Evolutionary conservation across 768 basidiomycete genomes (phyloP), one percentile per base, ranked within the genome.

Genomic region (Boletus reticulatus): DNA sequence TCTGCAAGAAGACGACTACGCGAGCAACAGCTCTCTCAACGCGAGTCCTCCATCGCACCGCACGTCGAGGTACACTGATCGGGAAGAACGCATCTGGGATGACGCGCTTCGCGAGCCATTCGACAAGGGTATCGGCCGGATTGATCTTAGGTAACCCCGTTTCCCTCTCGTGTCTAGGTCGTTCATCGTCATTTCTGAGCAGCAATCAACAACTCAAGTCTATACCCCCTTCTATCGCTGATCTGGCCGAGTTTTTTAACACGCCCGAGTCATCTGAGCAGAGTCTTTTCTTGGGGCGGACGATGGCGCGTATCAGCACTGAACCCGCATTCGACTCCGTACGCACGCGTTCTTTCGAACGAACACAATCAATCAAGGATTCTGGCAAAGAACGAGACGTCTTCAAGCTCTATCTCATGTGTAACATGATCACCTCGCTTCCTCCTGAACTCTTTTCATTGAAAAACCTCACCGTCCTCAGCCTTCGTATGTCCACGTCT

Each of bases 391-490:
- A 79, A 10, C 75, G 75, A 62, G 75, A 82, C 47, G 73, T 81
- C 36, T 73, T 89, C 5, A 77, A 82, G 29, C 70, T 92, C 6
- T 85, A 76, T 56, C 78, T 90, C 0, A 78, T 75, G 17, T 63
- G 71, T 6, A 89, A 90, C 62, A 57, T 52, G 20, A 85, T 92
- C 31, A 68, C 73, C 0, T 67, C 60, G 11, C 67, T 92, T 5
- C 89, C 89, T 5, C 62, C 65, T 1, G 80, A 84, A 56, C 67
- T 92, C 4, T 87, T 88, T 63, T 67, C 66, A 3, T 66, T 90
- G 38, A 68, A 79, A 3, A 78, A 81, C 47, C 66, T 90, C 42
- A 85, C 83, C 2, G 77, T 88, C 3, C 74, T 92, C 0, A 82
- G 80, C 50, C 67, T 91, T 34, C 78, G 89, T 90, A 63, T 48